Conservation (phyloP, 805 yeast species). For the Cyberlindnera meyerae region DNA sequence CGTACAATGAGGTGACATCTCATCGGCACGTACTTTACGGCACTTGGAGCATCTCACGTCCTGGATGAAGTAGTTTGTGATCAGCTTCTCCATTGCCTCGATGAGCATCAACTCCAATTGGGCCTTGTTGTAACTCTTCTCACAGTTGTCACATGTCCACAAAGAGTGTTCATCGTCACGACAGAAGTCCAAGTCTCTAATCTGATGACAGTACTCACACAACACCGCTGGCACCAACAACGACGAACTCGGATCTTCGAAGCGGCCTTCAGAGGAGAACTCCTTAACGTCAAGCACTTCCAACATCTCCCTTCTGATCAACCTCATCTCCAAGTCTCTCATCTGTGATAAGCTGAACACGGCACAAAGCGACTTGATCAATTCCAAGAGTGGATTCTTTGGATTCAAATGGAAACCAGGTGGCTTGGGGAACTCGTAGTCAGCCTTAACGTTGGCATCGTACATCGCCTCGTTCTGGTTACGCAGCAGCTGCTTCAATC, state of each 20-base stretch:
- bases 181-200: slow-evolving; percentile 79
- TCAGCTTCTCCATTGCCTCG: slow-evolving; percentile 48
- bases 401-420: slow-evolving; percentile 65
- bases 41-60: slow-evolving; percentile 82
- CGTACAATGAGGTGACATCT: slow-evolving; percentile 67
- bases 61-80: slow-evolving; percentile 67
- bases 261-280: slow-evolving; percentile 70
- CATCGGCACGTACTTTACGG: slow-evolving; percentile 56
- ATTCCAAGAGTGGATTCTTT: slow-evolving; percentile 72
- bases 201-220: slow-evolving; percentile 75
- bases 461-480: slow-evolving; percentile 71
- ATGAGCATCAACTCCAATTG: slow-evolving; percentile 77
- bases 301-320: slow-evolving; percentile 70
- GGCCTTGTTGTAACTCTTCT: slow-evolving; percentile 55
- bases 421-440: slow-evolving; percentile 66
- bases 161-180: slow-evolving; percentile 45
- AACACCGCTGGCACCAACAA: slow-evolving; percentile 61
- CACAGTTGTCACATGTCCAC: slow-evolving; percentile 68
- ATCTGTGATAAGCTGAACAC: slow-evolving; percentile 62
- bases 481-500: slow-evolving; percentile 60
- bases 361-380: slow-evolving; percentile 71
- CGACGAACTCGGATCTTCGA: slow-evolving; percentile 69
- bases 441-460: slow-evolving; percentile 56
- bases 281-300: slow-evolving; percentile 75
- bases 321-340: slow-evolving; percentile 65